Conservation (phyloP, 2,329 filamentous ascomycete species). For the Aspergillus sp. region DNA sequence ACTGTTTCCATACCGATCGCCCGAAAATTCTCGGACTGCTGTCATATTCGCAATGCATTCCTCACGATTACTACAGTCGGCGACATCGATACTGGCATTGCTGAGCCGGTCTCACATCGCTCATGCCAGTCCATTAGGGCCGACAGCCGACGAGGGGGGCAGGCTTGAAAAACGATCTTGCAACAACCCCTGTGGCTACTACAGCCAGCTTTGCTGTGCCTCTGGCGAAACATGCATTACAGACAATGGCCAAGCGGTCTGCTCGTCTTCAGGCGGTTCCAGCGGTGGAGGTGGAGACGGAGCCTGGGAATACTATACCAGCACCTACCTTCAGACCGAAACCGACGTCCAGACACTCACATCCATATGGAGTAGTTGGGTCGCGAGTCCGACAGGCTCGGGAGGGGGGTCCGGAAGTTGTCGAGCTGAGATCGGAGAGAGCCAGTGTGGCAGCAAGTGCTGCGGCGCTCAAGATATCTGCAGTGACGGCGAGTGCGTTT, state of each 20-base stretch:
- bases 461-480: slow-evolving; percentile 48
- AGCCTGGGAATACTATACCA: slow-evolving; percentile 59
- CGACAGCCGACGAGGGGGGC: not conserved
- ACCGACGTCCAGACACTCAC: slow-evolving; percentile 56
- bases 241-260: slow-evolving; percentile 52
- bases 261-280: slow-evolving; percentile 23
- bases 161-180: slow-evolving; percentile 39
- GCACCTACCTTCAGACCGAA: slow-evolving; percentile 53
- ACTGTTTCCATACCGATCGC: slow-evolving; percentile 4
- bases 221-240: slow-evolving; percentile 50
- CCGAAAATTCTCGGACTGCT: not conserved
- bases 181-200: slow-evolving; percentile 53
- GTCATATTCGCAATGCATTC: slow-evolving; percentile 30
- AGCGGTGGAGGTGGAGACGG: slow-evolving; percentile 33
- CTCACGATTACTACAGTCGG: slow-evolving; percentile 23
- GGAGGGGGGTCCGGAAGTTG: slow-evolving; percentile 39
- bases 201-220: slow-evolving; percentile 52
- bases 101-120: slow-evolving; percentile 24
- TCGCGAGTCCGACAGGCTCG: slow-evolving; percentile 25
- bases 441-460: slow-evolving; percentile 45
- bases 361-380: slow-evolving; percentile 51
- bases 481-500: slow-evolving; percentile 40
- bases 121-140: slow-evolving; percentile 31
- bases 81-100: slow-evolving; percentile 29
- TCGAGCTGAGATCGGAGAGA: slow-evolving; percentile 46